Percentiles rank a stretch among this genome's conserved stretches.
Evolutionary conservation across 495 filamentous ascomycete genomes (phyloP).

Genomic region (Hypomontagnella submonticulosa): DNA sequence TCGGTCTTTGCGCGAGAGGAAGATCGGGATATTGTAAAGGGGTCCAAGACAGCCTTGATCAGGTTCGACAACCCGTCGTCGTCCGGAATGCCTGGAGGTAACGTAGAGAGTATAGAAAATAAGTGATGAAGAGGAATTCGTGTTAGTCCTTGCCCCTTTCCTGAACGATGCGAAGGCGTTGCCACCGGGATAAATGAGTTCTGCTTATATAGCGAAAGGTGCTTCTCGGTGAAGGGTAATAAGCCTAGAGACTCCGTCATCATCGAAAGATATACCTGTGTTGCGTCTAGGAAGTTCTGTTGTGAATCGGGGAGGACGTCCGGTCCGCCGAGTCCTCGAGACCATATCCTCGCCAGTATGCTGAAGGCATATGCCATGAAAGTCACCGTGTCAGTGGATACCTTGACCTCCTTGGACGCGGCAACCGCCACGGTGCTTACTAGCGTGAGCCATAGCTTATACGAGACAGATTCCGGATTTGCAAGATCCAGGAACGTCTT

Average conservation of each 20-base stretch:
- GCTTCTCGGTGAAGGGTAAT: conserved; percentile 82
- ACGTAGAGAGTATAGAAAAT: conserved; percentile 58
- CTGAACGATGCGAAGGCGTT: conserved; percentile 64
- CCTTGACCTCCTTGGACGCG: conserved; percentile 88
- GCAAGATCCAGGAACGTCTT: conserved; percentile 63
- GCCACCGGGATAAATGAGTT: conserved; percentile 54
- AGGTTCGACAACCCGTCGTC: conserved; percentile 56
- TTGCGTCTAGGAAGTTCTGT: conserved; percentile 69
- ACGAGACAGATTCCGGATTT: conserved; percentile 58
- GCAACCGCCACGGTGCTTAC: conserved; percentile 77
- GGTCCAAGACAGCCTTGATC: conserved; percentile 55
- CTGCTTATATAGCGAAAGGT: conserved; percentile 60
- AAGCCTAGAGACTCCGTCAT: conserved; percentile 74
- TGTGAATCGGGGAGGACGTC: conserved; percentile 28
- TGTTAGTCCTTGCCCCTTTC: conserved; percentile 50
- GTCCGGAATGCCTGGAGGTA: conserved; percentile 55
- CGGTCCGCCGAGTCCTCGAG: conserved; percentile 43
- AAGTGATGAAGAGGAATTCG: conserved; percentile 62
- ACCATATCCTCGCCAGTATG: conserved; percentile 75
- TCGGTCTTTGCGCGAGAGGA: conserved; percentile 52
- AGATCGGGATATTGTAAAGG: conserved; percentile 50
- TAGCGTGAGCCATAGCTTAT: conserved; percentile 74
- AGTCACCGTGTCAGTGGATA: conserved; percentile 81
- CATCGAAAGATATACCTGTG: conserved; percentile 67
- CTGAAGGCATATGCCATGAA: conserved; percentile 78